Conservation (phyloP, 192 early-diverging fungal genomes). For the Obelidium mucronatum region DNA sequence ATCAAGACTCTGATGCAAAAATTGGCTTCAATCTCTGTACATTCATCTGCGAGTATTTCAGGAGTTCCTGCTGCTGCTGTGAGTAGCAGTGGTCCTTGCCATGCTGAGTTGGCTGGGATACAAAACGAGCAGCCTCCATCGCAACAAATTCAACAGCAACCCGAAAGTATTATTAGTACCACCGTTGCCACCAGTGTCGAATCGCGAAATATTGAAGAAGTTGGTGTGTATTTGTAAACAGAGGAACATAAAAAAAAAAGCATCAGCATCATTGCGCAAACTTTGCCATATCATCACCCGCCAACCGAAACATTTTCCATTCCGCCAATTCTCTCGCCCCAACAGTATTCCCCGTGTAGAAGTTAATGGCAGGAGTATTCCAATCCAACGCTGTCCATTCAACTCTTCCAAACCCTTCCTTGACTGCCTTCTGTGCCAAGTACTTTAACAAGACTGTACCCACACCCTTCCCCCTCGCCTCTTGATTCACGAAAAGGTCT, state of each 20-base stretch:
- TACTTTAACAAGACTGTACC: slow-evolving; percentile 73
- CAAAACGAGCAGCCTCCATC: no score
- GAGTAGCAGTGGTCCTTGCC: background rate
- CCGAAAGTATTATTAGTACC: background rate
- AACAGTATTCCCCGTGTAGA: slow-evolving; percentile 67
- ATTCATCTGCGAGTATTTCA: background rate
- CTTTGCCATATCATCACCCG: slow-evolving; percentile 25
- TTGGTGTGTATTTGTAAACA: slow-evolving; percentile 4
- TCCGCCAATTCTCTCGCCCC: slow-evolving; percentile 74
- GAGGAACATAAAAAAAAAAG: background rate
- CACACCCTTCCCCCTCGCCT: slow-evolving; percentile 70
- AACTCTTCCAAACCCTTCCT: slow-evolving; percentile 74
- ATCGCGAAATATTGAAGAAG: background rate
- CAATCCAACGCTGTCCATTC: slow-evolving; percentile 89
- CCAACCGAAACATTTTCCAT: slow-evolving; percentile 79
- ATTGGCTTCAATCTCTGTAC: background rate
- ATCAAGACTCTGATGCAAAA: slow-evolving; percentile 23
- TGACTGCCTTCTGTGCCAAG: slow-evolving; percentile 69
- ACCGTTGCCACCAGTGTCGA: no score
- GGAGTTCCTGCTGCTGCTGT: background rate
- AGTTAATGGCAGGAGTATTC: slow-evolving; percentile 81
- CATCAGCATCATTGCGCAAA: slow-evolving; percentile 26
- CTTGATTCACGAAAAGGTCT: slow-evolving; percentile 76
- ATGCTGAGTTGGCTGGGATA: background rate
- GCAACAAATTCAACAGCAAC: background rate